Evolutionary conservation across 2,329 filamentous ascomycete species (phyloP), one percentile per base, ranked within the genome.

Genomic region (Alternaria sp.): DNA sequence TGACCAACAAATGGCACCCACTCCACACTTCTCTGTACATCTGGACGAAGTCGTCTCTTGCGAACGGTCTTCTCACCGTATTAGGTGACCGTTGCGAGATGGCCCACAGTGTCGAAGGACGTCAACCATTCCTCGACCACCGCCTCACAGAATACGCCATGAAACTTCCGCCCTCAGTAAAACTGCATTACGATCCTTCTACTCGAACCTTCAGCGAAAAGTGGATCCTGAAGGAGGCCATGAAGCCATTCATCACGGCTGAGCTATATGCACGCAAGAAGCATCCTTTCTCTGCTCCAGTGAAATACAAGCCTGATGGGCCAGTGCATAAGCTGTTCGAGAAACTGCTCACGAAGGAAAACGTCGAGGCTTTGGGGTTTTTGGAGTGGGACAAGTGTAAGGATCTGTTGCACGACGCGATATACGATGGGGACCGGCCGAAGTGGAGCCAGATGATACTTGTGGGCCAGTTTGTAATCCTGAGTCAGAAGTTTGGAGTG

Each of bases 201-300:
- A 60, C 62, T 8, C 27, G 57, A 6, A 59, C 49, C 4, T 66
- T 72, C 25, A 67, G 44, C n/a, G 83, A 86, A 71, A 85, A 87
- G 62, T 84, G 81, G 78, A 81, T 86, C 28, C 78, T 86, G 1
- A 80, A 83, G 3, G 81, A 87, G 65, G 85, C 84, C 0, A 78
- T 76, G 20, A 80, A 78, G 58, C 83, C 84, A 3, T 86, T 82
- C 64, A 80, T 86, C 57, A 84, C 84, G 0, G 74, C 82, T 14
- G 85, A 87, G 71, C 68, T 86, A 5, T 86, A 86, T 69, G 71
- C 78, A 30, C 74, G 82, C 10, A 81, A 74, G 62, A 87, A 86
- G 69, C 79, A 83, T 20, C 79, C 83, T 0, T 86, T 82, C 63
- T 68, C 79, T n/a, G 84, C 82, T 1, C 85, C 84, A 0, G 73